Evolutionary conservation across 2,329 filamentous ascomycete genomes (phyloP).

Genomic region (Colletotrichum shisoi): DNA sequence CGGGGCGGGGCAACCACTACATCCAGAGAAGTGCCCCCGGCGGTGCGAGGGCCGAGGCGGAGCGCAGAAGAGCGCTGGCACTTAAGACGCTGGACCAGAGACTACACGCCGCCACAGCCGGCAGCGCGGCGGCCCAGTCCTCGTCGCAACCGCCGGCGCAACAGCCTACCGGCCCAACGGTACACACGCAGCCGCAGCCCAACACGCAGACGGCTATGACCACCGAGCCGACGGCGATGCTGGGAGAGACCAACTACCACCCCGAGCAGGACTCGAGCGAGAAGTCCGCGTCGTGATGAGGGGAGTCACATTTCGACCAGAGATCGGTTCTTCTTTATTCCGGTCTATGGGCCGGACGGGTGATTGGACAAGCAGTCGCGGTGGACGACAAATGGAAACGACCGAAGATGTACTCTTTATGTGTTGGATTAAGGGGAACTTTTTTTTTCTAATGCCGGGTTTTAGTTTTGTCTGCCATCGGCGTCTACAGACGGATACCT

Average conservation of each 20-base stretch:
- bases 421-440: slow-evolving; percentile 11
- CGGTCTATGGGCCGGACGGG: background rate
- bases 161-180: slow-evolving; percentile 59
- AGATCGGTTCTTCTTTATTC: background rate
- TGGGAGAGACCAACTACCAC: slow-evolving; percentile 75
- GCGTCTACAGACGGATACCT: slow-evolving; percentile 39
- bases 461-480: slow-evolving; percentile 27
- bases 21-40: slow-evolving; percentile 66
- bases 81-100: slow-evolving; percentile 92
- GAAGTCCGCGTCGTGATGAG: slow-evolving; percentile 44
- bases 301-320: slow-evolving; percentile 18
- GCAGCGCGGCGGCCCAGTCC: slow-evolving; percentile 52
- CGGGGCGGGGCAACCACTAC: slow-evolving; percentile 70
- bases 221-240: slow-evolving; percentile 61
- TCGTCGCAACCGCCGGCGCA: slow-evolving; percentile 51
- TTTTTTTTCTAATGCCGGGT: slow-evolving; percentile 11
- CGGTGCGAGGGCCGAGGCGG: slow-evolving; percentile 86
- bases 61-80: slow-evolving; percentile 85
- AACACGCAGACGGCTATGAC: slow-evolving; percentile 67
- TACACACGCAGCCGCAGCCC: slow-evolving; percentile 64
- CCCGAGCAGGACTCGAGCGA: slow-evolving; percentile 65
- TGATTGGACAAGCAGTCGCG: slow-evolving; percentile 11
- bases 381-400: background rate
- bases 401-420: slow-evolving; percentile 30
- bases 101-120: slow-evolving; percentile 79